Evolutionary conservation across 169 alveolate genomes (phyloP), one percentile per base, ranked within the genome.

Genomic region (Plasmodium ovale): DNA sequence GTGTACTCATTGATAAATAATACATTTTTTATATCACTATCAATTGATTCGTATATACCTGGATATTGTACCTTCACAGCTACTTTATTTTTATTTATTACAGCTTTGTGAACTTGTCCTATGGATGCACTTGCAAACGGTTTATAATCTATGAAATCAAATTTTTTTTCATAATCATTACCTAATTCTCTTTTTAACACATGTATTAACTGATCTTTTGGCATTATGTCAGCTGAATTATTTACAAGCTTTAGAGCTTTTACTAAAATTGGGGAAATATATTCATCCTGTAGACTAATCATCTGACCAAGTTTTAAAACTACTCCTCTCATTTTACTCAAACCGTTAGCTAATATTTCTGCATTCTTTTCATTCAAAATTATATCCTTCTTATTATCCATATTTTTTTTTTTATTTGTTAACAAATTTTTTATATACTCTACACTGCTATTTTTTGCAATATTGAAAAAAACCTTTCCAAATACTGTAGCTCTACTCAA

Each of bases 201-300:
- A 93, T 96, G 49, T 64, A 68, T 62, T 37, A 97, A 95, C 74
- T 97, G 96, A 54, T 87, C 69, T 59, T 87, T 82, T 1, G 98
- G 97, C 99, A 97, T 97, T n/a, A 96, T 93, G 71, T 97, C 98
- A n/a, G 99, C 99, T 47, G 93, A 94, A 73, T 95, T 87, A 56
- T 97, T 87, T n/a, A 98, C 97, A 27, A 93, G 87, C 64, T 94
- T 96, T 70, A 97, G 88, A 0, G 99, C 99, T 51, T 93, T 72
- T 56, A 87, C 82, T 72, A 97, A 90, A 0, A 93, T 92, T 25
- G 95, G 96, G 0, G 99, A 98, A 49, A 97, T 82, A n/a, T 95
- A 58, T 42, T 96, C 98, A 27, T 95, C 97, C 79, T 94, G 96
- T 88, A 96, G 87, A 79, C 98, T 95, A 44, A 93, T 87, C 74